phyloP scores from a whole-genome alignment of 2,329 filamentous ascomycete species.

The Cercospora zeae-maydis region DNA sequence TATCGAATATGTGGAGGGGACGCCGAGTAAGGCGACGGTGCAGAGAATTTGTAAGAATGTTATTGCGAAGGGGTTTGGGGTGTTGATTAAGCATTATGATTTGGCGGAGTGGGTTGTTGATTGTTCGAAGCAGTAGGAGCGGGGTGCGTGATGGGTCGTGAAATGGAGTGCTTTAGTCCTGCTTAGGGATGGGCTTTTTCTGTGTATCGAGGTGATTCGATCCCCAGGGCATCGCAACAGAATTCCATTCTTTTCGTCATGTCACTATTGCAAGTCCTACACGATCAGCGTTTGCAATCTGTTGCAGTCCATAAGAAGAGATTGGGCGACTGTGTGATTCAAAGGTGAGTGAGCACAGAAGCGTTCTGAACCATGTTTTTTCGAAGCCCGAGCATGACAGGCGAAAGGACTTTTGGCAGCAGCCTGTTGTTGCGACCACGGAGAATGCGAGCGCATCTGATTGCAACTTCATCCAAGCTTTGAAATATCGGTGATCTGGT shows the following conservation, averaged over 20 bases:
- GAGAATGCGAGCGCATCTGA: not conserved
- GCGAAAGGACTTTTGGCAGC: not conserved
- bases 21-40: constrained; percentile 15
- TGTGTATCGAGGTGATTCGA: too few species aligned
- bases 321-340: too few species aligned
- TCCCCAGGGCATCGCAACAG: too few species aligned
- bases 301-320: too few species aligned
- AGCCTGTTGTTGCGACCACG: not conserved
- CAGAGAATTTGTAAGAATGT: constrained; percentile 30
- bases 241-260: too few species aligned
- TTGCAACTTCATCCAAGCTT: not conserved
- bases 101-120: constrained; percentile 54
- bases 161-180: too few species aligned
- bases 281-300: too few species aligned
- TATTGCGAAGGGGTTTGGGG: constrained; percentile 50
- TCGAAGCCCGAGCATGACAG: not conserved
- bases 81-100: constrained; percentile 62
- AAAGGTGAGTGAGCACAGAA: too few species aligned
- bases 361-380: too few species aligned
- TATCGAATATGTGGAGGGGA: constrained; percentile 63
- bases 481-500: not conserved
- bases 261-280: too few species aligned
- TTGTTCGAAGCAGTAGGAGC: not conserved
- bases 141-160: too few species aligned
- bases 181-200: too few species aligned